These are phyloP conservation scores for Massariosphaeria phaeospora DNA, from an alignment of 495 filamentous ascomycete species.

Conservation along the genomic window DNA sequence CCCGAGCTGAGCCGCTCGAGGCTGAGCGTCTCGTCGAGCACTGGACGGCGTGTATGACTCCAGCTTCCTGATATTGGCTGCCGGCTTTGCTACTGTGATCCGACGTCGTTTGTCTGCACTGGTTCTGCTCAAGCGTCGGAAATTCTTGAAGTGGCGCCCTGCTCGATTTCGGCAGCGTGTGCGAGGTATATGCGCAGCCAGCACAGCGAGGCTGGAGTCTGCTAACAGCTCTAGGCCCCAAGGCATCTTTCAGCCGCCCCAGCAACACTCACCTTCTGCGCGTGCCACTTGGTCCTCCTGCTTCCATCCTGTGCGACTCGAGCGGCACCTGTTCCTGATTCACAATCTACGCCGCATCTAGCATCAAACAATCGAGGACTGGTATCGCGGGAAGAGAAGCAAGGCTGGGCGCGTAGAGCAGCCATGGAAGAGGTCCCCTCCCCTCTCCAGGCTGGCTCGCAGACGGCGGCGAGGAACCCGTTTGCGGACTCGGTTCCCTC, in stretches of 20 bases:
- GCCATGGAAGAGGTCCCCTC: conserved; percentile 28
- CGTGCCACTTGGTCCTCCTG: neutral
- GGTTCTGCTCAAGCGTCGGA: neutral
- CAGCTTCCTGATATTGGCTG: neutral
- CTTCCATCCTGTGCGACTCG: neutral
- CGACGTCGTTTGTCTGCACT: neutral
- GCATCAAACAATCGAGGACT: neutral
- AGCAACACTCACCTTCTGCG: neutral
- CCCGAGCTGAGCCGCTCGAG: neutral
- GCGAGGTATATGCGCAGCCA: neutral
- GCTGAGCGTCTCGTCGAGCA: neutral
- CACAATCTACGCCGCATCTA: neutral
- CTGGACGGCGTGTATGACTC: too few species aligned
- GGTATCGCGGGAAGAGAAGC: neutral
- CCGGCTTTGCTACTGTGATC: too few species aligned
- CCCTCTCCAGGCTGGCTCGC: conserved; percentile 28
- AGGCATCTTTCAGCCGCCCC: conserved; percentile 7
- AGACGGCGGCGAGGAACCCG: conserved; percentile 10
- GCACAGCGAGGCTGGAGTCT: conserved; percentile 3
- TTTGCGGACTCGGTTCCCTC: conserved; percentile 19
- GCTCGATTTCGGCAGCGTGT: neutral
- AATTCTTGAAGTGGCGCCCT: neutral
- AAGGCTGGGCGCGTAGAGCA: neutral
- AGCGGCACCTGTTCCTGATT: neutral
- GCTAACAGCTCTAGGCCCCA: conserved; percentile 4